Evolutionary conservation across 768 basidiomycete genomes (phyloP), one percentile per base, ranked within the genome.

Genomic region (Clathrus columnatus): DNA sequence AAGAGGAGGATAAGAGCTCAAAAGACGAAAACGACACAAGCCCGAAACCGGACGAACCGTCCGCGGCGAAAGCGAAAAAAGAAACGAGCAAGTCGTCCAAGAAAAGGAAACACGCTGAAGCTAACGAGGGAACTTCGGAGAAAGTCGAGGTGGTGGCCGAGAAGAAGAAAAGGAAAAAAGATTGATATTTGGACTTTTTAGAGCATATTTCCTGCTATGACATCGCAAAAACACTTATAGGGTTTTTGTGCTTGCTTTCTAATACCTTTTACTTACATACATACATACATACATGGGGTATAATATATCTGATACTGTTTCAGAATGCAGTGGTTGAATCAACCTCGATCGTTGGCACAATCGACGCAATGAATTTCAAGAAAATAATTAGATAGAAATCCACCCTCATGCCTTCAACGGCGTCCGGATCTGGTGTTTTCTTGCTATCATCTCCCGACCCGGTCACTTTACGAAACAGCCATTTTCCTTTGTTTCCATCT

Each of bases 381-480:
- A 98, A 98, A 53, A 92, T 93, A 63, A 96, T 91, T 50, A 96
- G 80, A 69, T 98, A 98, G 72, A 96, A 96, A 70, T 99, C 96
- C 43, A 99, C 96, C 29, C 94, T 79, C 80, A 99, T 85, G 30
- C 93, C 94, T 64, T 93, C 91, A 11, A 82, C 73, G 43, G 86
- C 85, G 41, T 91, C 83, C 16, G 61, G 69, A 18, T 63, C 68
- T 0, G 62, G 58, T 6, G 63, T 63, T 17, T 50, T 57, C 64
- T 78, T 80, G 47, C 77, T 74, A 32, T 82, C 79, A 67, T 82
- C 82, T n/a, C 67, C 64, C 49, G 80, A 79, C 58, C 85, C 83
- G 11, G 82, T 71, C 61, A 88, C 88, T 66, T 85, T 81, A 59
- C 86, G 75, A 62, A 94, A 87, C 42, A 82, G 72, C 83, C 94